Percentiles rank a stretch among this genome's conserved stretches.
Evolutionary conservation across 148 eudicot species (phyloP).

Genomic region (Simmondsia chinensis): DNA sequence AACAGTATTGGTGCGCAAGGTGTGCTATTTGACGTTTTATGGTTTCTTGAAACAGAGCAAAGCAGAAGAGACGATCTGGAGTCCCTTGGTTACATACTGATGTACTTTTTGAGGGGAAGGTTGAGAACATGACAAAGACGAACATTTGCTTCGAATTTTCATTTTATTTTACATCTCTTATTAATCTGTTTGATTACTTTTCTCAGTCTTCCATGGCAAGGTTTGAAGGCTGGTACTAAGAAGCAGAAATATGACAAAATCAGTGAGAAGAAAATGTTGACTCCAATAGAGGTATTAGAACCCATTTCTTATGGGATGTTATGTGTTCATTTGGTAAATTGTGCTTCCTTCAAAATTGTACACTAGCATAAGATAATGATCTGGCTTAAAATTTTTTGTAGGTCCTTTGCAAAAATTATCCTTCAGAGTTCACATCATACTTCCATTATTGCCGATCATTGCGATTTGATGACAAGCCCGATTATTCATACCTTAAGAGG

Average conservation of each 20-base stretch:
- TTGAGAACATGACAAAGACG: constrained; percentile 14
- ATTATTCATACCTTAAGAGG: constrained; percentile 92
- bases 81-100: constrained; percentile 93
- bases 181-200: constrained; percentile 7
- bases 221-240: constrained; percentile 91
- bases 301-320: neutral
- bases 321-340: too few relatives aligned
- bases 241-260: constrained; percentile 97
- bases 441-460: constrained; percentile 96
- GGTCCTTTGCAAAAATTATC: constrained; percentile 84
- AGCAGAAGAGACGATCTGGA: constrained; percentile 98
- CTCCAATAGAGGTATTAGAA: constrained; percentile 72
- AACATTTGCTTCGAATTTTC: neutral
- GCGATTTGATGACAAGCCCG: constrained; percentile 97
- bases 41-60: constrained; percentile 53
- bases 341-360: neutral
- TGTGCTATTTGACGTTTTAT: neutral
- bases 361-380: neutral
- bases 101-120: constrained; percentile 99
- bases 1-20: too few relatives aligned
- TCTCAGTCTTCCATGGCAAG: constrained; percentile 98
- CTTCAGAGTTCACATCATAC: constrained; percentile 91
- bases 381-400: constrained; percentile 10
- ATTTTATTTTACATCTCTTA: constrained; percentile 8
- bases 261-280: constrained; percentile 97